Evolutionary conservation across 768 basidiomycete species (phyloP).

Genomic region (Serendipita sp.): DNA sequence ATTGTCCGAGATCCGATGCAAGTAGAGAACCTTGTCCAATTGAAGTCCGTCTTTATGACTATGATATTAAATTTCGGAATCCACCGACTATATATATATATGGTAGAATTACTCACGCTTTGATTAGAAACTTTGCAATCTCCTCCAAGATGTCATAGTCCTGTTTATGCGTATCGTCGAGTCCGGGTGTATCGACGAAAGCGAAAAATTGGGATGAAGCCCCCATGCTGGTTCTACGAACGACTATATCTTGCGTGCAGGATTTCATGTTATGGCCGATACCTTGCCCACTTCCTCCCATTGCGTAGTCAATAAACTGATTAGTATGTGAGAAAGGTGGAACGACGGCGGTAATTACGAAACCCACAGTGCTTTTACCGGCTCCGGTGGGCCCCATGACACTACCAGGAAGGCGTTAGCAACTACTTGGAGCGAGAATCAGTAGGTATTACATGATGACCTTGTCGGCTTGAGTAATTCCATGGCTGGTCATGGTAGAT

Average conservation of each 20-base stretch:
- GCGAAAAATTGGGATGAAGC: conserved; percentile 6
- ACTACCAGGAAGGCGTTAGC: too few relatives aligned
- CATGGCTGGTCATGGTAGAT: too few relatives aligned
- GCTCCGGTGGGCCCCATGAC: too few relatives aligned
- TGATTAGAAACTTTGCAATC: conserved; percentile 7
- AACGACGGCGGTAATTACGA: too few relatives aligned
- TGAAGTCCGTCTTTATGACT: background rate
- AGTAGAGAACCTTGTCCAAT: background rate
- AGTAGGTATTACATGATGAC: too few relatives aligned
- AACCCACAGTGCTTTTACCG: too few relatives aligned
- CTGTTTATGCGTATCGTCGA: conserved; percentile 14
- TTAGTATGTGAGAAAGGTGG: too few relatives aligned
- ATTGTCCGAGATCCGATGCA: conserved; percentile 1
- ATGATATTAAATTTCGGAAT: background rate
- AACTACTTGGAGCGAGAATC: too few relatives aligned
- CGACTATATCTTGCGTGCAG: background rate
- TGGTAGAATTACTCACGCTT: background rate
- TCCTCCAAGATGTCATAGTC: conserved; percentile 14
- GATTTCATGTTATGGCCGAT: background rate
- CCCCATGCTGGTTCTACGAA: background rate
- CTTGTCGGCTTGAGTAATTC: too few relatives aligned
- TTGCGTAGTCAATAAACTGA: too few relatives aligned
- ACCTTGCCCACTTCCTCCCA: background rate
- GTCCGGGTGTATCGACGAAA: conserved; percentile 16
- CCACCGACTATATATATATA: background rate